Percentiles rank a stretch among this genome's conserved stretches.
phyloP scores from a whole-genome alignment of 2,329 filamentous ascomycete species.

The Fusarium pseudocircinatum region DNA sequence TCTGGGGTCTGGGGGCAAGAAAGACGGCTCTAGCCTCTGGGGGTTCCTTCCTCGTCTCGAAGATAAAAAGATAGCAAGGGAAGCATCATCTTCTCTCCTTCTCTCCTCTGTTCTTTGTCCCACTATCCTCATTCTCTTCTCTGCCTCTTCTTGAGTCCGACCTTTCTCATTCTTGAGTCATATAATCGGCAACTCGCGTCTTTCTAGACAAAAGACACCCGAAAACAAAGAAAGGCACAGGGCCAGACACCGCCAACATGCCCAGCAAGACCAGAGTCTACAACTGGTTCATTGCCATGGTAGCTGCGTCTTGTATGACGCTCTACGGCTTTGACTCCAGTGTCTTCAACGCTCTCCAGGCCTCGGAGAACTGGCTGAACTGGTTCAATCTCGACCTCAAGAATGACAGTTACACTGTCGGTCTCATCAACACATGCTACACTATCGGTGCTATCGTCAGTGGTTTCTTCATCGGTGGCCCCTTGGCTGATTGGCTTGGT shows the following conservation, averaged over 20 bases:
- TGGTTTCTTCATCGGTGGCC: conserved; percentile 75
- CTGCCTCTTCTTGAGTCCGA: neutral
- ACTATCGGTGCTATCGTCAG: conserved; percentile 76
- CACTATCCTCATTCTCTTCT: conserved; percentile 1
- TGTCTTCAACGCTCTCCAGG: conserved; percentile 77
- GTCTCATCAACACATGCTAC: conserved; percentile 72
- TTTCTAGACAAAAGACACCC: neutral
- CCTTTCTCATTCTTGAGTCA: neutral
- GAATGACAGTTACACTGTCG: conserved; percentile 56
- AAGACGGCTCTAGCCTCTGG: conserved; percentile 11
- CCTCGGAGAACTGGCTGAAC: conserved; percentile 71
- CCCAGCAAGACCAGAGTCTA: conserved; percentile 46
- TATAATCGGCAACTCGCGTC: neutral
- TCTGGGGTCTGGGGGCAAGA: conserved; percentile 30
- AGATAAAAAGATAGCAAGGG: conserved; percentile 34
- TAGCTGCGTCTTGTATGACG: conserved; percentile 79
- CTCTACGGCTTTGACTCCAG: conserved; percentile 80
- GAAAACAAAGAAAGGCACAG: neutral
- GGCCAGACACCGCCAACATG: conserved; percentile 46
- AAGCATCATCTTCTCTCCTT: conserved; percentile 11
- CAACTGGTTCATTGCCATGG: conserved; percentile 68
- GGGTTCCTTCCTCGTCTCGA: conserved; percentile 15
- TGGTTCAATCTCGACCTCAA: conserved; percentile 66
- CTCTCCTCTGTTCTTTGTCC: conserved; percentile 4
- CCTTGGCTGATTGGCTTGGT: conserved; percentile 67